phyloP scores from a whole-genome alignment of 257 asterid genomes.

The Solanum lycopersicoides region DNA sequence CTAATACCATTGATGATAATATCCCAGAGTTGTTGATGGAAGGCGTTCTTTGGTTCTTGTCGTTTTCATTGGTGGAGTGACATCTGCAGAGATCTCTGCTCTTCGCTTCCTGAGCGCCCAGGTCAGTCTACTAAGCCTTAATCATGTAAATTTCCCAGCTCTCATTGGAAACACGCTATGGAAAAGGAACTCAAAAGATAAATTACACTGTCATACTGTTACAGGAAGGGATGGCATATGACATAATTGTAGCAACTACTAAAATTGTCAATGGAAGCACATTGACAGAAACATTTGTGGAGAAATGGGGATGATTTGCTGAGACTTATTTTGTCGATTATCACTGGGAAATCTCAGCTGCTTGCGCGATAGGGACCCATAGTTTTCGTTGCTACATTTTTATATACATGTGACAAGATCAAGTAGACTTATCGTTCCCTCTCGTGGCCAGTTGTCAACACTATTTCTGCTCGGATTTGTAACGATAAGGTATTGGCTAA shows the following conservation, averaged over 20 bases:
- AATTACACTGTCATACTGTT: neutral
- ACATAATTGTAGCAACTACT: constrained; percentile 78
- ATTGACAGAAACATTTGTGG: constrained; percentile 55
- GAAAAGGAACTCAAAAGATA: neutral
- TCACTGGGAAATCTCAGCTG: neutral
- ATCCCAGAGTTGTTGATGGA: constrained; percentile 63
- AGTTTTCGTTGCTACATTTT: neutral
- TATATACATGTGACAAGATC: neutral
- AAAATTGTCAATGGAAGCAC: constrained; percentile 62
- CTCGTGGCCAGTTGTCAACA: neutral
- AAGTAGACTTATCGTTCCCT: neutral
- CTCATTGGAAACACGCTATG: neutral
- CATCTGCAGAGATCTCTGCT: constrained; percentile 95
- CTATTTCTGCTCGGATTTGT: neutral
- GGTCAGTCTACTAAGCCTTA: constrained; percentile 20
- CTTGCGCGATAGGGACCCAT: neutral
- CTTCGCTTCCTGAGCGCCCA: constrained; percentile 92
- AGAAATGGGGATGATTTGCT: constrained; percentile 28
- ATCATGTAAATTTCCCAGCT: neutral
- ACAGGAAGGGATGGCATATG: constrained; percentile 95
- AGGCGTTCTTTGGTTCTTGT: constrained; percentile 88
- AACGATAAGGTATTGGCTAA: neutral
- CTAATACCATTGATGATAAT: constrained; percentile 8
- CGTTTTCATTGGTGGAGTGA: constrained; percentile 94
- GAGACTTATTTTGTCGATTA: neutral